phyloP scores from a whole-genome alignment of 805 yeast species.

The Metschnikowia gelsemii region DNA sequence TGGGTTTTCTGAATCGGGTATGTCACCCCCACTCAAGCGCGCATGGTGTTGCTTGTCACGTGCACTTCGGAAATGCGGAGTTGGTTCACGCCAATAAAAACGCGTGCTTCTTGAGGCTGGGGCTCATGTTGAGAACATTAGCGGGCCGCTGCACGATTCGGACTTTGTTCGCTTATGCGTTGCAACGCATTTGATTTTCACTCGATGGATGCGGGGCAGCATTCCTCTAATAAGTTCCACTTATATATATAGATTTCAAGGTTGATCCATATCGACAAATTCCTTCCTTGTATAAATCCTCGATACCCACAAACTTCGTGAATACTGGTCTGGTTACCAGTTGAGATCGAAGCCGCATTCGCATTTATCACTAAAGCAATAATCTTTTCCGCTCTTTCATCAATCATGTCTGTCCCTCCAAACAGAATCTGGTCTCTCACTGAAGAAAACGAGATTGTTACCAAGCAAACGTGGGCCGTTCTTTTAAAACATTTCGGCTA shows the following conservation, averaged over 20 bases:
- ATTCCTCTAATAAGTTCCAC: no score
- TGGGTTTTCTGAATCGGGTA: no score
- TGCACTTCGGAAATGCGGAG: neutral
- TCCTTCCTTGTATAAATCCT: neutral
- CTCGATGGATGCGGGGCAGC: conserved; percentile 11
- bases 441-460: conserved; percentile 56
- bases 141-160: conserved; percentile 5
- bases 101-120: neutral
- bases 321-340: conserved; percentile 1
- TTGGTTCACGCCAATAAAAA: neutral
- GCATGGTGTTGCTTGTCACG: no score
- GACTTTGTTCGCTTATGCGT: conserved; percentile 1
- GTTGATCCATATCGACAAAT: neutral
- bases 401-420: conserved; percentile 14
- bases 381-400: neutral
- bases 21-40: no score
- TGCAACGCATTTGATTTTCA: conserved; percentile 5
- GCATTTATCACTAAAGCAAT: neutral
- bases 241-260: conserved; percentile 1
- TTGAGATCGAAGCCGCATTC: neutral
- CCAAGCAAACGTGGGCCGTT: conserved; percentile 73
- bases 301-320: neutral
- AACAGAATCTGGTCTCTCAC: conserved; percentile 26
- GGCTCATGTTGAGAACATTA: neutral
- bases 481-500: conserved; percentile 44